Conservation (phyloP, 2,329 filamentous ascomycete species). For the Clathrospora elynae region DNA sequence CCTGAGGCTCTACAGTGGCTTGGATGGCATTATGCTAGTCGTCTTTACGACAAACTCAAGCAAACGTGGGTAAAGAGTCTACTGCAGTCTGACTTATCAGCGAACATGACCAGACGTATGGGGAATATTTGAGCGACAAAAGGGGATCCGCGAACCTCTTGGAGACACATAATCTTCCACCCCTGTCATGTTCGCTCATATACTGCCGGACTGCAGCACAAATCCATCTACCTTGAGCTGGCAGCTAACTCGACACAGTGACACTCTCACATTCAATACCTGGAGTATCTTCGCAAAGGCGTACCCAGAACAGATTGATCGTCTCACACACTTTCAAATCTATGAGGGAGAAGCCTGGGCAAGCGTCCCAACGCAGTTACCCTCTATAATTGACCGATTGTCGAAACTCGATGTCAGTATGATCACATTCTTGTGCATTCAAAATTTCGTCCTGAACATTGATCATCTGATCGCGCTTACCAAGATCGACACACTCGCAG, state of each 20-base stretch:
- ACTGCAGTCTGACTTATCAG: no score
- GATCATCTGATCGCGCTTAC: constrained; percentile 23
- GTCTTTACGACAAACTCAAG: constrained; percentile 23
- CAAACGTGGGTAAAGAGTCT: constrained; percentile 14
- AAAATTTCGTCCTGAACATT: constrained; percentile 10
- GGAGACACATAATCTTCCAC: no score
- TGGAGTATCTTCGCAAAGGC: constrained; percentile 27
- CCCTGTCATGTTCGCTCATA: no score
- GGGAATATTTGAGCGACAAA: no score
- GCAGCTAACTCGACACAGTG: constrained; percentile 11
- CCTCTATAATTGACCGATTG: constrained; percentile 21
- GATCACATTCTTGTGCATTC: constrained; percentile 29
- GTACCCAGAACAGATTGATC: constrained; percentile 24
- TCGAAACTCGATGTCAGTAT: constrained; percentile 16
- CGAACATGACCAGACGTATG: no score
- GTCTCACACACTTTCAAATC: constrained; percentile 17
- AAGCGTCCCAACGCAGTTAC: constrained; percentile 12
- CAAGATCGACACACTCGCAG: constrained; percentile 24
- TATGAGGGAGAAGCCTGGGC: constrained; percentile 2
- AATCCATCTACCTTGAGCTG: neutral
- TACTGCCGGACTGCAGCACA: no score
- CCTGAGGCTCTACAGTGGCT: constrained; percentile 24
- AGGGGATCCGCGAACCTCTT: no score
- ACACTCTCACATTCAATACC: constrained; percentile 20
- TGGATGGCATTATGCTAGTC: constrained; percentile 25